Conservation (phyloP, 257 asterid genomes). For the Misopates orontium region DNA sequence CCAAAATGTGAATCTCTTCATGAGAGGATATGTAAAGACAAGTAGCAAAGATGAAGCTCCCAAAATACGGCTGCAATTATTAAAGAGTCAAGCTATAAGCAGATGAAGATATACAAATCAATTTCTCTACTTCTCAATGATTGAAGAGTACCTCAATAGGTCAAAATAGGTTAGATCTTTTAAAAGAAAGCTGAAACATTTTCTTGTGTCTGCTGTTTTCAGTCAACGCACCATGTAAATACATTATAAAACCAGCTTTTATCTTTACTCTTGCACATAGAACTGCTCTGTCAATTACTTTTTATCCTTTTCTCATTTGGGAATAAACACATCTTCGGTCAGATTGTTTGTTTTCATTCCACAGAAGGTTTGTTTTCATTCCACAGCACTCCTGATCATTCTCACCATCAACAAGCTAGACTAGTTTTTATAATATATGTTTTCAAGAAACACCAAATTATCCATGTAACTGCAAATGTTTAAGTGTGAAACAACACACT, state of each 20-base stretch:
- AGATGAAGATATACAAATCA: constrained; percentile 11
- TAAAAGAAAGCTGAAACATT: constrained; percentile 19
- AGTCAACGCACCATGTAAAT: not conserved
- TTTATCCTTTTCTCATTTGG: not conserved
- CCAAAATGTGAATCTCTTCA: constrained; percentile 92
- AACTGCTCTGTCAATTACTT: not conserved
- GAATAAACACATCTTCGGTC: not conserved
- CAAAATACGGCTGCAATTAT: constrained; percentile 60
- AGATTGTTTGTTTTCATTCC: not conserved
- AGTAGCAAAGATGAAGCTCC: constrained; percentile 77
- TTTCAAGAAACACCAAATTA: not conserved
- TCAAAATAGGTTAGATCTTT: not conserved
- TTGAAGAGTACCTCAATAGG: constrained; percentile 6
- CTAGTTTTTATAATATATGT: not conserved
- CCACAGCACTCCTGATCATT: too few relatives aligned
- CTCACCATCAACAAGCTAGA: not conserved
- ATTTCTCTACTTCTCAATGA: not conserved
- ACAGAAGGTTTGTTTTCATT: not conserved
- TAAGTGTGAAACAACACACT: constrained; percentile 6
- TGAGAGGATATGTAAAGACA: constrained; percentile 81
- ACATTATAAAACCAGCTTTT: not conserved
- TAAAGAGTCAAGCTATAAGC: constrained; percentile 18
- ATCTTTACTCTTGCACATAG: constrained; percentile 11
- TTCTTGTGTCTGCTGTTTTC: not conserved
- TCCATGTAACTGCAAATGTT: not conserved